Base-by-base conservation (phyloP, 495 filamentous ascomycete species). In the Aspergillus asperescens region DNA sequence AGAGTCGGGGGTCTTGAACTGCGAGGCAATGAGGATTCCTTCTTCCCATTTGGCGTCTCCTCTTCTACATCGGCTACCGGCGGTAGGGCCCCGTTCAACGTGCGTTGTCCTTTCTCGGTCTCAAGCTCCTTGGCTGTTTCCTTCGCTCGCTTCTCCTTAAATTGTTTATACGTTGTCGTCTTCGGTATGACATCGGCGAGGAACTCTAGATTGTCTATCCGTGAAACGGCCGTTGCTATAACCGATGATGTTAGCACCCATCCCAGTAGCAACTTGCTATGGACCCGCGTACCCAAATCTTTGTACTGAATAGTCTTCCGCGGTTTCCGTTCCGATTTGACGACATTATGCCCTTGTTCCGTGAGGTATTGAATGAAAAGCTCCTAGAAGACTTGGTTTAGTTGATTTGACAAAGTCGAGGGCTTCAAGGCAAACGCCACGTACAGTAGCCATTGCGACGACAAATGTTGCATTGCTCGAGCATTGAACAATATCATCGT, bases 391-490 rank as follows among this genome's bases (percentile, higher is more conserved):
- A 22, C 1, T 40, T 29, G 47, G 23, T 49, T 51, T 7, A 29
- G 48, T 22, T 29, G 12, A 41, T 18, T 5, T 6, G 16, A 12
- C 39, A 7, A 24, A n/a, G 24, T 13, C 1, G 6, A 49, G 27
- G 15, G 15, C 5, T 18, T 28, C 19, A 24, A 31, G 19, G 39
- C 58, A 31, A 5, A 10, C 4, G 43, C 28, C 42, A 60, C 77
- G 55, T 74, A 88, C 89, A 9, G 93, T 89, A 46, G 93, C 93
- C 48, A 95, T 77, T 10, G 91, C 90, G 59, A 96, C 90, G 46
- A 90, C 83, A 68, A 97, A 96, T n/a, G 90, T 88, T 50, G 90
- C 92, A 55, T 92, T 94, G 64, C 89, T 94, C 34, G 90, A 94
- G 66, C 89, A 92, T 64, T 83, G 77, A 53, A 67, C 70, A 57